phyloP scores from a whole-genome alignment of 176 grass and related monocot species.

The Dendrocalamus sinicus region DNA sequence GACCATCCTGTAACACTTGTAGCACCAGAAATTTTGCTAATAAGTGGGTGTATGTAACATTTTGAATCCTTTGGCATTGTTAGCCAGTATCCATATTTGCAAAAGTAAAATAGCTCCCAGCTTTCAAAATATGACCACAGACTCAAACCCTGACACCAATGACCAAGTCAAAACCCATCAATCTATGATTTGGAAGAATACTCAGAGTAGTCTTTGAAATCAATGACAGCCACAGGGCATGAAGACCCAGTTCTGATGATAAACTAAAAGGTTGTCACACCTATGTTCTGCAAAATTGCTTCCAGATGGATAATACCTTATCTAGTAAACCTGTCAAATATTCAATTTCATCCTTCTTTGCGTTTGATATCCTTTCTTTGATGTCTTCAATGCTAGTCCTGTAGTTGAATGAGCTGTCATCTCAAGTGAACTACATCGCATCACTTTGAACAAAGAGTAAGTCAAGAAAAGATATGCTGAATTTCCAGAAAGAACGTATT shows the following conservation, averaged over 20 bases:
- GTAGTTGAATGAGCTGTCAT: conserved; percentile 31
- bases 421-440: conserved; percentile 23
- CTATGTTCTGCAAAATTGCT: conserved; percentile 11
- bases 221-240: background rate
- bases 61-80: background rate
- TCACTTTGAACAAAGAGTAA: conserved; percentile 25
- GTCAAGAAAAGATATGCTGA: conserved; percentile 15
- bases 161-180: conserved; percentile 23
- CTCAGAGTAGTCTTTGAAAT: background rate
- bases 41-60: background rate
- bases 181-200: background rate
- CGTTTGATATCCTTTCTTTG: conserved; percentile 51
- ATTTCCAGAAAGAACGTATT: conserved; percentile 30
- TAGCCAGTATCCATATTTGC: background rate
- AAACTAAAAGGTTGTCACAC: conserved; percentile 13
- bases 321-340: conserved; percentile 47
- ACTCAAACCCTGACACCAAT: background rate
- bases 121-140: background rate
- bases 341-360: conserved; percentile 66
- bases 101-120: background rate
- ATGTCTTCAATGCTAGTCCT: conserved; percentile 60
- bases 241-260: background rate
- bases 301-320: conserved; percentile 52
- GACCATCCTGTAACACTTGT: background rate
- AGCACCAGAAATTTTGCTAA: background rate